Base-by-base conservation (phyloP, 169 alveolate genomes). In the Cryptosporidium parvum region DNA sequence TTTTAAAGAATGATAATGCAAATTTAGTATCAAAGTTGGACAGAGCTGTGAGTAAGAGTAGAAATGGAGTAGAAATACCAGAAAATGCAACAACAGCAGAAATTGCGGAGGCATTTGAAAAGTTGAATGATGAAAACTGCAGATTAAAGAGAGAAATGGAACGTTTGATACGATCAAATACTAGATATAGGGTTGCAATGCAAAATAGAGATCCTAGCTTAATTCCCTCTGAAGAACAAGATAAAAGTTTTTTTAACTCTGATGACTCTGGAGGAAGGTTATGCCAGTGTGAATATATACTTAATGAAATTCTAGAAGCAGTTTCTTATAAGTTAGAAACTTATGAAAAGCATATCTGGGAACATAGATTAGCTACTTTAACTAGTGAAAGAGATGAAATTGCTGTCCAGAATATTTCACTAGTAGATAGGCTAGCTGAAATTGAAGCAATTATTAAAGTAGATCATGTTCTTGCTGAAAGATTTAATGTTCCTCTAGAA, bases 291-390 rank as follows among this genome's bases (percentile, higher is more conserved):
- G 89, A 80, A 39, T 80, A 80, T 65, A 80, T 80, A 39, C 75
- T 80, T 12, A 80, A 80, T 39, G 89, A 80, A 23, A 33, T 80
- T 42, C 37, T 80, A 9, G 89, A 80, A 33, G 67, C 89, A 5
- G 89, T 80, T 42, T 62, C 89, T 26, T 80, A 80, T 58, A 80
- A 80, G 31, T 39, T 80, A 26, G 89, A 80, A 62, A 62, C 89
- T 21, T 80, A 80, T 65, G 89, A 80, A 65, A 80, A 80, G 14
- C 89, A 80, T n/a, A 80, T 80, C 14, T 80, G 89, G 89, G 89
- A 80, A 23, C 89, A 80, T 33, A 61, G 89, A 62, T 31, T 80
- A 8, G 42, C 89, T 29, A 62, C 89, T 21, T 61, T 80, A 44
- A 80, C 75, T 5, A 65, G 37, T 21, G 89, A 80, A 39, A 80